phyloP scores from a whole-genome alignment of 179 eudicot species.

The Corrigiola litoralis region DNA sequence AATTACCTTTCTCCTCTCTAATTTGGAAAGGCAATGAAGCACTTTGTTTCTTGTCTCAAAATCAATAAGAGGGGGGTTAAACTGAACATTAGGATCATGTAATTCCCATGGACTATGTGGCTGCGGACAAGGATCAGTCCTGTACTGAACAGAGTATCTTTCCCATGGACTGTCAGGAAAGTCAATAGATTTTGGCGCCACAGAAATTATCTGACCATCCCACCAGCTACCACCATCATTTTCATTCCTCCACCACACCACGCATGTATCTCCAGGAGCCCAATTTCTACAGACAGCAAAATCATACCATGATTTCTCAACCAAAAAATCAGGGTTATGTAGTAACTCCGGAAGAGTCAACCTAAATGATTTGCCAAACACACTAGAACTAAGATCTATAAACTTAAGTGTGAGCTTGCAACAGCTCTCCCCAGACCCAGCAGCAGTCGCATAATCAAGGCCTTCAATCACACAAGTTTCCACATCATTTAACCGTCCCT shows the following conservation, averaged over 20 bases:
- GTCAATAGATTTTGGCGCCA: constrained; percentile 58
- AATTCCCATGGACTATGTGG: constrained; percentile 95
- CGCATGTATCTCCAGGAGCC: constrained; percentile 63
- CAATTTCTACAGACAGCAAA: constrained; percentile 60
- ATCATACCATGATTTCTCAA: constrained; percentile 75
- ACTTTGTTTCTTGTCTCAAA: constrained; percentile 45
- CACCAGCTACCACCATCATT: constrained; percentile 85
- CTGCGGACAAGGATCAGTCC: constrained; percentile 48
- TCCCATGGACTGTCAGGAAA: constrained; percentile 99
- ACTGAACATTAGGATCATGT: constrained; percentile 49
- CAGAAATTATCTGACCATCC: constrained; percentile 63
- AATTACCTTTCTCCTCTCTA: constrained; percentile 53
- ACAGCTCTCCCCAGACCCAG: constrained; percentile 95
- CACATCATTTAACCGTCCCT: constrained; percentile 59
- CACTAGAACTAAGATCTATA: constrained; percentile 49
- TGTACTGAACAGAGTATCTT: constrained; percentile 64
- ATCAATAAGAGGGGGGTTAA: constrained; percentile 70
- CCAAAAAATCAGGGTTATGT: constrained; percentile 74
- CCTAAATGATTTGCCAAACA: constrained; percentile 48
- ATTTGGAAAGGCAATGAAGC: constrained; percentile 42
- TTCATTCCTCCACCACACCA: constrained; percentile 90
- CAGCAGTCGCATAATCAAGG: constrained; percentile 51
- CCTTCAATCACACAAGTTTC: constrained; percentile 61
- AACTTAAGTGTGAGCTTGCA: constrained; percentile 74
- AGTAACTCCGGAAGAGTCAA: constrained; percentile 77